Conservation (phyloP, 495 filamentous ascomycete genomes). For the Xylona heveae region DNA sequence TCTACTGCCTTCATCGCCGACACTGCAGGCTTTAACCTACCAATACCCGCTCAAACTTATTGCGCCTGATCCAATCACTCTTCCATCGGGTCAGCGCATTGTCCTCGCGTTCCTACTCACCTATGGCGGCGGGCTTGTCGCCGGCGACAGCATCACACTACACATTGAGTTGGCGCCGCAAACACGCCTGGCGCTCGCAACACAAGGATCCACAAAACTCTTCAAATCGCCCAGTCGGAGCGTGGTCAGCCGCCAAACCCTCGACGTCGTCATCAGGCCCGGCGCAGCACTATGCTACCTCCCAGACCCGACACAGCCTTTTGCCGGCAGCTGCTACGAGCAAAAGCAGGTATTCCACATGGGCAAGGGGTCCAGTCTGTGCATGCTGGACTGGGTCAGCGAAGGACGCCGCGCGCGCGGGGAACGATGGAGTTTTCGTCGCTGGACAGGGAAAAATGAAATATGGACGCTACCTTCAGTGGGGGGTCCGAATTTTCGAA, state of each 20-base stretch:
- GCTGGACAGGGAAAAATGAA: slow-evolving; percentile 71
- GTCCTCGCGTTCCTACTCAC: slow-evolving; percentile 69
- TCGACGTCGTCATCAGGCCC: slow-evolving; percentile 37
- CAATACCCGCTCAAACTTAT: slow-evolving; percentile 93
- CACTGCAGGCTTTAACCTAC: slow-evolving; percentile 56
- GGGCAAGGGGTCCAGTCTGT: slow-evolving; percentile 35
- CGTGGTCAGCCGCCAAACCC: slow-evolving; percentile 42
- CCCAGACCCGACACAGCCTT: slow-evolving; percentile 90
- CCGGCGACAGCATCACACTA: slow-evolving; percentile 62
- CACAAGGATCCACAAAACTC: slow-evolving; percentile 90
- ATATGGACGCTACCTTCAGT: slow-evolving; percentile 31
- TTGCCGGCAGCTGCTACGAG: slow-evolving; percentile 55
- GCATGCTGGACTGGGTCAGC: slow-evolving; percentile 81
- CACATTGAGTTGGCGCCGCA: slow-evolving; percentile 35
- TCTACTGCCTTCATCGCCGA: slow-evolving; percentile 46
- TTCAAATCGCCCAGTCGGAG: slow-evolving; percentile 48
- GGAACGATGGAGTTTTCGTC: slow-evolving; percentile 68
- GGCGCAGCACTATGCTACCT: slow-evolving; percentile 62
- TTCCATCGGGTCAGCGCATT: slow-evolving; percentile 20
- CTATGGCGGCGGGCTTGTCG: slow-evolving; percentile 85
- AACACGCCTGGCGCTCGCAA: slow-evolving; percentile 63
- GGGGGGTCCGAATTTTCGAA: too few species aligned
- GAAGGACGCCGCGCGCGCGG: slow-evolving; percentile 68
- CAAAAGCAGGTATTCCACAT: slow-evolving; percentile 62
- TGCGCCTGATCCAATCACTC: slow-evolving; percentile 31